phyloP scores from a whole-genome alignment of 1,284 basidiomycete species.

The Peniophora sp. region DNA sequence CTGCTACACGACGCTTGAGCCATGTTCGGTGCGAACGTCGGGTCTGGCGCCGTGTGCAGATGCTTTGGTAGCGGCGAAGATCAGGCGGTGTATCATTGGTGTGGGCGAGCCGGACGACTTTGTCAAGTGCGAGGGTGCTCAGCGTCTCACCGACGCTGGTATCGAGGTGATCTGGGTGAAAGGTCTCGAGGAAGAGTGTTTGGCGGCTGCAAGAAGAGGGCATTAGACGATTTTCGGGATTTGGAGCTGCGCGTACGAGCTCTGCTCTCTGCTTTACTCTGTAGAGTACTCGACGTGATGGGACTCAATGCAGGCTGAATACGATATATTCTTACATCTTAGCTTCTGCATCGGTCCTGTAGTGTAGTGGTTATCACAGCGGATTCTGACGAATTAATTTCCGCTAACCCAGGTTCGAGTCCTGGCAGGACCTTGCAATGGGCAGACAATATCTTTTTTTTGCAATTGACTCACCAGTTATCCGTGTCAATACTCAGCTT shows the following conservation, averaged over 20 bases:
- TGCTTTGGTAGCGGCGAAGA: conserved; percentile 67
- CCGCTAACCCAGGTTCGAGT: conserved; percentile 22
- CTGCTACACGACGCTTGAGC: conserved; percentile 95
- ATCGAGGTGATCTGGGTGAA: conserved; percentile 72
- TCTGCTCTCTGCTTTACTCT: too few relatives aligned
- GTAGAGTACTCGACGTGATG: too few relatives aligned
- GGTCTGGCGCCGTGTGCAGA: conserved; percentile 85
- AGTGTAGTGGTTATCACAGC: background rate
- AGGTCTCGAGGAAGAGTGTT: conserved; percentile 68
- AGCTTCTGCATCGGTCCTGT: background rate
- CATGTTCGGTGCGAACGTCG: conserved; percentile 87
- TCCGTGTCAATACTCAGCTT: background rate
- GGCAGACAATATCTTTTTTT: background rate
- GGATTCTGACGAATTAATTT: conserved; percentile 3
- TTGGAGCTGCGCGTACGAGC: too few relatives aligned
- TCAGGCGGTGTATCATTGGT: conserved; percentile 82
- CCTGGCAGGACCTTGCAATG: conserved; percentile 19
- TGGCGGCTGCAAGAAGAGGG: conserved; percentile 63
- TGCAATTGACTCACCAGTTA: background rate
- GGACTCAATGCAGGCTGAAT: too few relatives aligned
- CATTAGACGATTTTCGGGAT: conserved; percentile 27
- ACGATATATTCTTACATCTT: too few relatives aligned
- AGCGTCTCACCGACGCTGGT: conserved; percentile 66
- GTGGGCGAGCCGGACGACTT: conserved; percentile 94
- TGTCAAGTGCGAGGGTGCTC: conserved; percentile 86